Evolutionary conservation across 2,329 filamentous ascomycete genomes (phyloP), one percentile per base, ranked within the genome.

Genomic region (Paraphaeosphaeria minitans): DNA sequence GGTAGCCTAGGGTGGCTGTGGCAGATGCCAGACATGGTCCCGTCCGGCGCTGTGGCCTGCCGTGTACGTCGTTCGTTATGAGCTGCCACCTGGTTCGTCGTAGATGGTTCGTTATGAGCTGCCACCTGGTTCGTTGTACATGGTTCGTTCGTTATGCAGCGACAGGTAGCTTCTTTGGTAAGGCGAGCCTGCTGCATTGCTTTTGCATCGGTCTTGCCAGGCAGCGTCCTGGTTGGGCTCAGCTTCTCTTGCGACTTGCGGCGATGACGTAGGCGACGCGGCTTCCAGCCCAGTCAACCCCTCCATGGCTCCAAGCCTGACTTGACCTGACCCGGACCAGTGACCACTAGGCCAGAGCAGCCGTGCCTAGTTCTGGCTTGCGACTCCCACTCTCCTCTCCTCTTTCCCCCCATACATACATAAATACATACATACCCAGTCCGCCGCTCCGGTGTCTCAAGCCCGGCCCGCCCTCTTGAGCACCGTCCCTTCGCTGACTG

Each of bases 401-500:
- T 33, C 24, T 48, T 33, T 46, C 43, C 29, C 42, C 45, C 31
- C 51, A 53, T 29, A 46, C 45, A 14, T 48, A 29, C 31, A 29
- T n/a, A n/a, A n/a, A n/a, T n/a, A n/a, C n/a, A 53, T 37, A 45
- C 43, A 13, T n/a, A n/a, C n/a, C 24, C 56, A 42, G 19, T 35
- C 42, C 31, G 27, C 31, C 42, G 35, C 27, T 27, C 45, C 22
- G 27, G 35, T 49, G 33, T 27, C 24, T 53, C 37, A 27, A 49
- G n/a, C 45, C 47, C 14, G 33, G 56, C 35, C 49, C 19, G 24
- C 53, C 33, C 55, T 51, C 52, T 29, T 49, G 45, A 51, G 47
- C 58, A 57, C 54, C 49, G 53, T 55, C 63, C 57, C 59, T 60
- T 39, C 57, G 53, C 62, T 58, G 56, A 52, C 59, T 56, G 61